Evolutionary conservation across 495 filamentous ascomycete genomes (phyloP), one percentile per base, ranked within the genome.

Genomic region (Penicillium pancosmium): DNA sequence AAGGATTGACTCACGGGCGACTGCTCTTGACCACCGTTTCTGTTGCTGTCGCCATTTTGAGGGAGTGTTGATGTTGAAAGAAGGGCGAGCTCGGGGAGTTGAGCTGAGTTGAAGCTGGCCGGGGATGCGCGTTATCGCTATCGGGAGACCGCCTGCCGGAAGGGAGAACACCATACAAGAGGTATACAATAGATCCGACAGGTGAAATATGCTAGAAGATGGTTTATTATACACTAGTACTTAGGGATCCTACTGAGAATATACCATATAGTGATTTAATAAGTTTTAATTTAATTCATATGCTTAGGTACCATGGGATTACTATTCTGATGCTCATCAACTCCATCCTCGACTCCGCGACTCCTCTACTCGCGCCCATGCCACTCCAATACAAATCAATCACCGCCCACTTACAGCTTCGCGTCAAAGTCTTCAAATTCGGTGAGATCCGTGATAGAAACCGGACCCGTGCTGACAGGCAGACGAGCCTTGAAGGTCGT

Each of bases 361-460:
- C 19, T 2, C 19, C 19, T 13, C 40, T 33, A 51, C 55, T 54
- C 48, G 54, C 57, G 33, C 48, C 54, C 50, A 54, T 57, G 40
- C 34, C 35, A 47, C 21, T 16, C 33, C 63, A 56, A 33, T 52
- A 56, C 40, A 35, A 13, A n/a, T 46, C 54, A 57, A 57, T 38
- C 11, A 38, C 11, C n/a, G 11, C 36, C 2, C n/a, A 15, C 52
- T 81, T 71, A 91, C 49, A 94, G 82, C 76, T 94, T 94, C 12
- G 89, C 73, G 52, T 87, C 88, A 61, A 86, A 74, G 58, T 96
- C 92, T 72, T 93, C 90, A 67, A 89, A 96, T 56, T 91, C 90
- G 60, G 77, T 88, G 50, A 97, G 75, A 66, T 91, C 85, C 54
- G 77, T 84, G n/a, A 91, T 81, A 1, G 92, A 83, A 53, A 78